These are phyloP conservation scores for Colletotrichum sp. DNA, from an alignment of 2,329 filamentous ascomycete genomes.

Conservation along the genomic window DNA sequence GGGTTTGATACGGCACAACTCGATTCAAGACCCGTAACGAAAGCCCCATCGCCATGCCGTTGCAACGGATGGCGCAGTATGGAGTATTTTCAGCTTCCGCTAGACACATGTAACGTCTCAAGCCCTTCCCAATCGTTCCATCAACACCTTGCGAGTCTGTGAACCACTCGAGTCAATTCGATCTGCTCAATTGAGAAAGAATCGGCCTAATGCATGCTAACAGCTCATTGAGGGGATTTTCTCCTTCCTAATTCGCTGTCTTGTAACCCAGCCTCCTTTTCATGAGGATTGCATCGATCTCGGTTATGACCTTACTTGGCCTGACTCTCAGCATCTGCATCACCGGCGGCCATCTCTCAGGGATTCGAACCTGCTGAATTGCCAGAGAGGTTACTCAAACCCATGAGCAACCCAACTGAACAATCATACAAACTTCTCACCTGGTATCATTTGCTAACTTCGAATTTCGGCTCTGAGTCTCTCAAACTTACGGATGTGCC, in stretches of 20 bases:
- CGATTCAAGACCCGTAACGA: neutral
- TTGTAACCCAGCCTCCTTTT: neutral
- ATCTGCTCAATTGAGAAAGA: neutral
- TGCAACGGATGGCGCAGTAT: neutral
- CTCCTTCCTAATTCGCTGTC: neutral
- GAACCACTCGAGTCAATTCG: neutral
- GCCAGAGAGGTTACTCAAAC: neutral
- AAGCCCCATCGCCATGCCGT: neutral
- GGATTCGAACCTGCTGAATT: neutral
- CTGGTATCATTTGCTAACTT: neutral
- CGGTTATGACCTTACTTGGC: neutral
- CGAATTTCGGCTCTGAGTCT: neutral
- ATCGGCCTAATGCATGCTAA: neutral
- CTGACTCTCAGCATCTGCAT: neutral
- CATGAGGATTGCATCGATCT: neutral
- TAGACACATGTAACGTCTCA: neutral
- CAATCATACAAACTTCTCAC: neutral
- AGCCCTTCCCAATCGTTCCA: neutral
- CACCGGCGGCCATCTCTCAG: neutral
- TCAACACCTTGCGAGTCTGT: neutral
- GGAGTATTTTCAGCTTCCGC: neutral
- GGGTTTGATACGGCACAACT: neutral
- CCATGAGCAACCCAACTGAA: neutral
- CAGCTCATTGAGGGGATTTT: neutral
- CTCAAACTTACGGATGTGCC: neutral